These are phyloP conservation scores for Tolypocladium album DNA, from an alignment of 2,329 filamentous ascomycete genomes.

Conservation along the genomic window DNA sequence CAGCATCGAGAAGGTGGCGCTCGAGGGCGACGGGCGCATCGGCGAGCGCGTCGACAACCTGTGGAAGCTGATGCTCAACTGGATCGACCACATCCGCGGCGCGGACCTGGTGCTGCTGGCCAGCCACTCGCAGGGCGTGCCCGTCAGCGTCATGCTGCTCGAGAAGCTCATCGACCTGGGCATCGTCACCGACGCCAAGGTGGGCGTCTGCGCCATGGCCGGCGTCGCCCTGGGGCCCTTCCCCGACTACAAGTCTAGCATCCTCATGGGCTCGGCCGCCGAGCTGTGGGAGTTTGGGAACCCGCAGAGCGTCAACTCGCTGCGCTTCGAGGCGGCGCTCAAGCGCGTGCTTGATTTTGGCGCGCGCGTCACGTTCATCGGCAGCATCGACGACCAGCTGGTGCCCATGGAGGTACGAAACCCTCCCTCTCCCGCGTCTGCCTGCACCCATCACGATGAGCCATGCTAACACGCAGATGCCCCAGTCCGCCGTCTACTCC, in stretches of 20 bases:
- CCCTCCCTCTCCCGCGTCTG: background rate
- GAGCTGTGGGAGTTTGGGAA: conserved; percentile 93
- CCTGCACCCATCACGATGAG: too few relatives aligned
- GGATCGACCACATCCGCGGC: conserved; percentile 79
- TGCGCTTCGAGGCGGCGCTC: conserved; percentile 67
- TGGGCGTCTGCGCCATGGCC: conserved; percentile 83
- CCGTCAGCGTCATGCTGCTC: conserved; percentile 83
- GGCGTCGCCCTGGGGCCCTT: conserved; percentile 93
- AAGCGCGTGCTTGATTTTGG: conserved; percentile 67
- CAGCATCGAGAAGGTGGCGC: conserved; percentile 84
- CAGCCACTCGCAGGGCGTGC: conserved; percentile 92
- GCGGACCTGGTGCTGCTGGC: conserved; percentile 89
- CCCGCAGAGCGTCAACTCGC: conserved; percentile 69
- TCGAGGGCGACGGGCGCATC: conserved; percentile 92
- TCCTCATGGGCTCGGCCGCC: conserved; percentile 82
- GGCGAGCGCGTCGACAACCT: conserved; percentile 80
- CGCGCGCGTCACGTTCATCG: conserved; percentile 75
- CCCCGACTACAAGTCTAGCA: conserved; percentile 77
- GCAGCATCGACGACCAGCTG: conserved; percentile 93
- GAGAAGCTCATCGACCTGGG: conserved; percentile 88
- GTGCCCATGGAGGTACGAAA: conserved; percentile 71
- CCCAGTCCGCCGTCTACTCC: conserved; percentile 71
- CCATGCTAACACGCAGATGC: conserved; percentile 10
- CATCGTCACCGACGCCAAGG: conserved; percentile 62
- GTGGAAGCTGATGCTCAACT: conserved; percentile 90